Base-by-base conservation (phyloP, 345 rosid species). In the Bruguiera sexangula region DNA sequence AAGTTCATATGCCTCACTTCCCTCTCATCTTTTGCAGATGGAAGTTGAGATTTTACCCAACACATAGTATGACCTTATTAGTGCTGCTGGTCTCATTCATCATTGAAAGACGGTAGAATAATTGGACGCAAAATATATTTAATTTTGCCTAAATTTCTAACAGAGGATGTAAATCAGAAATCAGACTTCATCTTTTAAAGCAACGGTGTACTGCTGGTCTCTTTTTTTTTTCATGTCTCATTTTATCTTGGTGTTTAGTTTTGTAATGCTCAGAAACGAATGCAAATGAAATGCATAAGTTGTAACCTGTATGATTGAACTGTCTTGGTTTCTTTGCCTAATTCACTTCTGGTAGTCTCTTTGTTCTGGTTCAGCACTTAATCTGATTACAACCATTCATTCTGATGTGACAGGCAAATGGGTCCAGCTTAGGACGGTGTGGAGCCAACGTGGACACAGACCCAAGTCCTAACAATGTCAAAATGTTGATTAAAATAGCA, bases 391-490 rank as follows among this genome's bases (percentile, higher is more conserved):
- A 8, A 34, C 31, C 22, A 6, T 57, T 68, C 6, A 77, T 26
- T 62, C 54, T 62, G 70, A 18, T 66, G 37, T 48, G 69, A 53
- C 86, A 93, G 98, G 97, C 97, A 66, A 85, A 84, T 60, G 97
- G 97, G 80, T 85, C 94, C 73, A 89, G 82, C 62, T 69, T 83
- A 46, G 96, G 92, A 31, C 80, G 78, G 59, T 87, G 91, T 13
- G 86, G 81, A 58, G 85, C 91, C 1, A 77, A 82, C 84, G 87
- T 82, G 27, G 94, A 91, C 73, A 80, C 88, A 3, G 97, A 94
- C 73, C 80, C 96, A 2, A 80, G 88, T 73, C 84, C 80, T 27
- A 74, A 76, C 82, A 91, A 89, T 76, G 93, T 94, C 68, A 85
- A 91, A 68, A 83, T 77, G 89, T 81, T 94, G 75, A 73, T 83